These are phyloP conservation scores for Gossypium ekmanianum DNA, from an alignment of 345 rosid species.

Conservation along the genomic window DNA sequence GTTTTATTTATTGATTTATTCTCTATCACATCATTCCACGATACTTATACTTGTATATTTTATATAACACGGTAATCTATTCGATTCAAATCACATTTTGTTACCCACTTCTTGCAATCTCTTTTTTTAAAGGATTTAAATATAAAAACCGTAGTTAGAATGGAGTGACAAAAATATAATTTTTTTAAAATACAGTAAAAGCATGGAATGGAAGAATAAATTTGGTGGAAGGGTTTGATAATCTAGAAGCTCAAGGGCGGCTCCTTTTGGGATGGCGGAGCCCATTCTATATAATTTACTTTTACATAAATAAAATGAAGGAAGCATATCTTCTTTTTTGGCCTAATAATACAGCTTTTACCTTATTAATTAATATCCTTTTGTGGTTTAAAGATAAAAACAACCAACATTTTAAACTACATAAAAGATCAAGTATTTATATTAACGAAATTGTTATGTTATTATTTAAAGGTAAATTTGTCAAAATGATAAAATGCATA, in stretches of 20 bases:
- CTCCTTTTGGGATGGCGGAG: background rate
- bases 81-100: background rate
- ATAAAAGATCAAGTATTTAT: no score
- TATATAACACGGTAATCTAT: no score
- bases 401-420: no score
- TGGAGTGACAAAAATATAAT: background rate
- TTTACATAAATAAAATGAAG: background rate
- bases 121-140: no score
- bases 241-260: slow-evolving; percentile 2
- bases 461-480: no score
- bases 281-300: background rate
- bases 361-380: no score
- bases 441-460: no score
- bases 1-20: no score
- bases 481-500: no score
- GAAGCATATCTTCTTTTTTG: no score
- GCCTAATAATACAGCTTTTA: no score
- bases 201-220: background rate
- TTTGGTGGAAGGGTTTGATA: background rate
- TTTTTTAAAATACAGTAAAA: background rate
- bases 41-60: background rate
- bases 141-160: background rate
- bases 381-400: no score
- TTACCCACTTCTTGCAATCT: background rate
- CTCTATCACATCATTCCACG: background rate